phyloP scores from a whole-genome alignment of 202 grass and related monocot genomes.

The Miscanthus sacchariflorus region DNA sequence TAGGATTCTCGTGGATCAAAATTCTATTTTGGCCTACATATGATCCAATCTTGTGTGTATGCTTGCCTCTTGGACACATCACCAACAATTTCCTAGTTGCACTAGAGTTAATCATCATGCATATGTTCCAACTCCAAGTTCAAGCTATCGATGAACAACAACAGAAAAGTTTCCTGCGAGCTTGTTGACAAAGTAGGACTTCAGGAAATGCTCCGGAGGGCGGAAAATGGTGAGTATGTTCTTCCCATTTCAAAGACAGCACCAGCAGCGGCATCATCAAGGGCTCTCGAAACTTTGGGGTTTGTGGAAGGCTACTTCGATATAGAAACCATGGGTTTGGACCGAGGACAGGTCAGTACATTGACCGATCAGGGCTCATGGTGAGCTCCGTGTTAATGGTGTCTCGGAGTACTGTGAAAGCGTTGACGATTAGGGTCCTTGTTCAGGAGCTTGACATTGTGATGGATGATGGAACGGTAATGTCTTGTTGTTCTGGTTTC shows the following conservation, averaged over 20 bases:
- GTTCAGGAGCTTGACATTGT: slow-evolving; percentile 13
- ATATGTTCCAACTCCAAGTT: neutral
- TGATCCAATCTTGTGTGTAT: no score
- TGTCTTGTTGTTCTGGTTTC: neutral
- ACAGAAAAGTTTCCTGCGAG: neutral
- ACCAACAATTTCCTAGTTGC: no score
- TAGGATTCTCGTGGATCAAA: no score
- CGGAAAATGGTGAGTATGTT: neutral
- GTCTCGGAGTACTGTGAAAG: neutral
- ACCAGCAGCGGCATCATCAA: neutral
- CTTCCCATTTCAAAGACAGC: neutral
- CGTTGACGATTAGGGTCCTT: neutral
- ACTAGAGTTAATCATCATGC: no score
- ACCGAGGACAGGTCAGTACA: neutral
- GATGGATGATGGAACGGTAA: neutral
- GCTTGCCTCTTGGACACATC: no score
- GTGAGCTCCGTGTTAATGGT: slow-evolving; percentile 1
- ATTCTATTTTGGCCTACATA: no score
- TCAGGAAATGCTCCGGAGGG: neutral
- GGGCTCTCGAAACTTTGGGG: no score
- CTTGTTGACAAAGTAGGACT: neutral
- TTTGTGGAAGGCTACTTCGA: neutral
- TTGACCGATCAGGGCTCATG: neutral
- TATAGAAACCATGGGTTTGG: neutral
- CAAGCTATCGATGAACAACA: neutral